Base-by-base conservation (phyloP, 2,329 filamentous ascomycete genomes). In the Nemania abortiva region DNA sequence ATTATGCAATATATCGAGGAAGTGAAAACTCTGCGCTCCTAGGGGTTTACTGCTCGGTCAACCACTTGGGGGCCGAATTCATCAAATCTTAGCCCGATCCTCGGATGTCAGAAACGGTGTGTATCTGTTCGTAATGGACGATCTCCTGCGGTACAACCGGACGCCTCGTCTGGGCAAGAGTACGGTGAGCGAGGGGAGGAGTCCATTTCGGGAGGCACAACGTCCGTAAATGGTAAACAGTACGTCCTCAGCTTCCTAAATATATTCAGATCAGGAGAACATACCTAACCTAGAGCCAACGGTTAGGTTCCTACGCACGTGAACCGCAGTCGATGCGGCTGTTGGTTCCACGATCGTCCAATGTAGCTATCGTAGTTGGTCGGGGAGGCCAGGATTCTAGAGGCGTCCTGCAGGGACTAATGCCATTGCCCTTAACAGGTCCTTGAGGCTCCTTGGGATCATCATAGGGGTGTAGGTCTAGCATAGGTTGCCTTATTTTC, bases 401-500 rank as follows among this genome's bases (percentile, higher is more conserved):
- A 50, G 22, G 42, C 9, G 18, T 13, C n/a, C 11, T 56, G 55
- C 53, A 55, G 47, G 49, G 39, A 56, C 52, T 27, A 50, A 47
- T 29, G 27, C 29, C 67, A 49, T 29, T 49, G n/a, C n/a, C n/a
- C n/a, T n/a, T n/a, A n/a, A n/a, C n/a, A n/a, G n/a, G 29, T 27
- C n/a, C 53, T 55, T 31, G 27, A 27, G 54, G 20, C 22, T 59
- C 39, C 18, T 31, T 13, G 45, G 22, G 37, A 20, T 4, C 27
- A 45, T 63, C 13, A 55, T 39, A 56, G 63, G 62, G 39, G 67
- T 34, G 31, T 63, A 66, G 47, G 27, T n/a, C 39, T 69, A 69
- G 39, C 20, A 24, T 18, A 10, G 47, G 63, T 69, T 69, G 67
- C 67, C 67, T 69, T 60, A 58, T 66, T 63, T 56, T 2, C 29